Percentiles rank a stretch among this genome's conserved stretches.
These are phyloP conservation scores for Triticum aestivum DNA, from an alignment of 176 grass and related monocot genomes.

Conservation along the genomic window IWGSC_CS_RefSeq_v2.1 NC_057806.1:303868437-303868936, in stretches of 20 bases:
- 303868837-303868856: neutral
- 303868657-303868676: constrained; percentile 74
- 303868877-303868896: neutral
- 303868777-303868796: constrained; percentile 10
- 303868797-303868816: neutral
- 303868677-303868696: constrained; percentile 90
- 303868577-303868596: constrained; percentile 23
- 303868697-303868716: constrained; percentile 49
- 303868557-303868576: neutral
- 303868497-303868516: constrained; percentile 16
- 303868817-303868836: neutral
- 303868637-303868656: constrained; percentile 98
- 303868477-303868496: constrained; percentile 18
- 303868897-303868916: neutral
- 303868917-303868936: constrained; percentile 10
- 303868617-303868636: constrained; percentile 75
- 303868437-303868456: neutral
- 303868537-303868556: constrained; percentile 8
- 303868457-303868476: neutral
- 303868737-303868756: constrained; percentile 9
- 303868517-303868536: neutral
- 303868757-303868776: neutral
- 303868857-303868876: neutral
- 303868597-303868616: constrained; percentile 58
- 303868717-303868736: constrained; percentile 1